Evolutionary conservation across 768 basidiomycete genomes (phyloP).

Genomic region (Mycena capillaripes): DNA sequence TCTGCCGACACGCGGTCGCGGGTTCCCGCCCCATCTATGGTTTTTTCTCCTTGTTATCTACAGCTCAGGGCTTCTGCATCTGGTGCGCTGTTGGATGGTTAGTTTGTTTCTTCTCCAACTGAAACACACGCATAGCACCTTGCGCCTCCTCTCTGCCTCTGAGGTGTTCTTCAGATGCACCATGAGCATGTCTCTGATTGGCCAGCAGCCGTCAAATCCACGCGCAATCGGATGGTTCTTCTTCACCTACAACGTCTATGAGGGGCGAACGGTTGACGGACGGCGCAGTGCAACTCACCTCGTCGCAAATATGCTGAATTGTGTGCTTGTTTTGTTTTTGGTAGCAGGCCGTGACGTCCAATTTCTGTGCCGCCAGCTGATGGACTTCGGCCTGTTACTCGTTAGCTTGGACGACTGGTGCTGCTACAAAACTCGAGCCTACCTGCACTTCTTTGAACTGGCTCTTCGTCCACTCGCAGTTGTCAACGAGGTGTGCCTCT

Average conservation of each 20-base stretch:
- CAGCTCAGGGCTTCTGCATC: too few species aligned
- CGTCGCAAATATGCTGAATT: background rate
- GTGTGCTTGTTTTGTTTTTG: background rate
- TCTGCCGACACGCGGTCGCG: too few species aligned
- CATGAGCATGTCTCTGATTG: background rate
- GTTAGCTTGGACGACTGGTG: background rate
- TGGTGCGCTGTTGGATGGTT: too few species aligned
- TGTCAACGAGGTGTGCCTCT: background rate
- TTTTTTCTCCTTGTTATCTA: too few species aligned
- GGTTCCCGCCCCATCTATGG: too few species aligned
- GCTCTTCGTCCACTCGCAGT: background rate
- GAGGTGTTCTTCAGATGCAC: conserved; percentile 2
- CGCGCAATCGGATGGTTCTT: background rate
- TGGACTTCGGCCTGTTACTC: background rate
- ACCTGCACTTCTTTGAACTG: background rate
- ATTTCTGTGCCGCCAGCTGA: background rate
- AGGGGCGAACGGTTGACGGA: background rate
- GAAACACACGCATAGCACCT: too few species aligned
- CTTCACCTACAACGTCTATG: background rate
- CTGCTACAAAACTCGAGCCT: too few species aligned
- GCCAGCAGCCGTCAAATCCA: background rate
- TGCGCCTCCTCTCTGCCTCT: background rate
- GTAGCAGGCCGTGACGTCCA: background rate
- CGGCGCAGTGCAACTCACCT: background rate
- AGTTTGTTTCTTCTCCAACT: too few species aligned